These are phyloP conservation scores for Globisporangium megalacanthum DNA, from an alignment of 352 stramenopile species.

Conservation along the genomic window DNA sequence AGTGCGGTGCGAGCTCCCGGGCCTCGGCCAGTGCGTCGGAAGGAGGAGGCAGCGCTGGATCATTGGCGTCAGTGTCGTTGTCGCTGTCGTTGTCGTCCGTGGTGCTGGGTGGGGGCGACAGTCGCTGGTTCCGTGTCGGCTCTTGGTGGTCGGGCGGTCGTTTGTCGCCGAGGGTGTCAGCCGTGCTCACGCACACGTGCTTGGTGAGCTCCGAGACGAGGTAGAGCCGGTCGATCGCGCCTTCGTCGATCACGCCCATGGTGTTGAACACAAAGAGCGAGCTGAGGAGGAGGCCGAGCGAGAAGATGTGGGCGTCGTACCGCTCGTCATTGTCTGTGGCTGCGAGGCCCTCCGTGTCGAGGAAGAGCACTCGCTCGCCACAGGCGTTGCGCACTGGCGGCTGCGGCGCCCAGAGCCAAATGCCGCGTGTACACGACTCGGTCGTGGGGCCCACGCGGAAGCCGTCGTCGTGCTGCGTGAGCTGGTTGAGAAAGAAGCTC, in stretches of 20 bases:
- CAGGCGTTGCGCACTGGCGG: slow-evolving; percentile 48
- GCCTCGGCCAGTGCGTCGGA: slow-evolving; percentile 38
- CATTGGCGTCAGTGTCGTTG: background rate
- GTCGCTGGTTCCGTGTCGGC: too few species aligned
- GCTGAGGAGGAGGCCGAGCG: slow-evolving; percentile 68
- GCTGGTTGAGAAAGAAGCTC: slow-evolving; percentile 86
- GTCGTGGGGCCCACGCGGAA: slow-evolving; percentile 80
- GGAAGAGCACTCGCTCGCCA: slow-evolving; percentile 67
- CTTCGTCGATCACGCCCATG: slow-evolving; percentile 87
- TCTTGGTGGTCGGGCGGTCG: background rate
- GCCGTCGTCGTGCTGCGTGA: slow-evolving; percentile 28
- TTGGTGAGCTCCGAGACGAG: slow-evolving; percentile 85
- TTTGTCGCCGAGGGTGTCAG: slow-evolving; percentile 17
- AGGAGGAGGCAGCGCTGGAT: background rate
- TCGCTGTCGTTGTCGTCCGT: slow-evolving; percentile 6
- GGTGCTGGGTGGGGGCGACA: background rate
- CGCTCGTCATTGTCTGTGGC: slow-evolving; percentile 84
- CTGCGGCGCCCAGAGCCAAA: slow-evolving; percentile 77
- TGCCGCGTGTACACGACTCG: slow-evolving; percentile 80
- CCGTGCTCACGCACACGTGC: slow-evolving; percentile 60
- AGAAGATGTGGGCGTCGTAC: slow-evolving; percentile 88
- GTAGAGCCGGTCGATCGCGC: slow-evolving; percentile 76
- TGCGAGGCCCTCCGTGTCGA: slow-evolving; percentile 84
- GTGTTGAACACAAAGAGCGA: slow-evolving; percentile 87
- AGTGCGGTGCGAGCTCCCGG: slow-evolving; percentile 58